A percentile compares a stretch with the other conserved stretches of the same genome.
These are phyloP conservation scores for Inga laurina DNA, from an alignment of 306 rosid species.

Conservation along the genomic window DNA sequence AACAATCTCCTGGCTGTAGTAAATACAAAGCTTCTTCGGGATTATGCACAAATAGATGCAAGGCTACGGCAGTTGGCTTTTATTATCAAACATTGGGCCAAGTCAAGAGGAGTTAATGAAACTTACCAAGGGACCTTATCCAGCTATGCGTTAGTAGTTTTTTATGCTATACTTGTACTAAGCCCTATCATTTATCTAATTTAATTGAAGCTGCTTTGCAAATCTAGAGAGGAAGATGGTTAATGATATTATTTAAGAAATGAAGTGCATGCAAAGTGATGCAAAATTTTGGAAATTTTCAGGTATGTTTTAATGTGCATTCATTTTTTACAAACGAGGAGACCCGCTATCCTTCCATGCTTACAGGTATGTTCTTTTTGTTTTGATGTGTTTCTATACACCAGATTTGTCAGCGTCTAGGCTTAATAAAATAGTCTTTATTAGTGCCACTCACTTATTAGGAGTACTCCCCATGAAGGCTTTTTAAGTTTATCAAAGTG, in stretches of 20 bases:
- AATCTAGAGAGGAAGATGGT: background rate
- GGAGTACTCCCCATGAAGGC: background rate
- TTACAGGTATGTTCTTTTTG: constrained; percentile 67
- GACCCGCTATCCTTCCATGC: constrained; percentile 96
- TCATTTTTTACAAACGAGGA: constrained; percentile 78
- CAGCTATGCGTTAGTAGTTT: constrained; percentile 90
- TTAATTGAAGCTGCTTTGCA: background rate
- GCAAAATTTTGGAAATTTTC: constrained; percentile 40
- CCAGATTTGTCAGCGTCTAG: constrained; percentile 10
- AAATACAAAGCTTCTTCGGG: constrained; percentile 90
- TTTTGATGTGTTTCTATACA: background rate
- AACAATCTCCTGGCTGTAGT: constrained; percentile 94
- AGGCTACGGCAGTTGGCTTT: constrained; percentile 84
- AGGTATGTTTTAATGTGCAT: constrained; percentile 99
- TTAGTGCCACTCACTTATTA: constrained; percentile 1
- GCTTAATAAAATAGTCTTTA: background rate
- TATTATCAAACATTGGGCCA: constrained; percentile 96
- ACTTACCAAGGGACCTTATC: constrained; percentile 98
- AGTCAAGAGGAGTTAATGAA: constrained; percentile 95
- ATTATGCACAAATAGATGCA: constrained; percentile 73
- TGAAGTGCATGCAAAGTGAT: constrained; percentile 14
- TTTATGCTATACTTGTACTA: constrained; percentile 15
- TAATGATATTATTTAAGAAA: constrained; percentile 6
- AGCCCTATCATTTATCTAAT: background rate
- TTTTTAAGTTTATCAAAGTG: constrained; percentile 8